Conservation (phyloP, 2,329 filamentous ascomycete genomes). For the Coleophoma eucalyptorum region DNA sequence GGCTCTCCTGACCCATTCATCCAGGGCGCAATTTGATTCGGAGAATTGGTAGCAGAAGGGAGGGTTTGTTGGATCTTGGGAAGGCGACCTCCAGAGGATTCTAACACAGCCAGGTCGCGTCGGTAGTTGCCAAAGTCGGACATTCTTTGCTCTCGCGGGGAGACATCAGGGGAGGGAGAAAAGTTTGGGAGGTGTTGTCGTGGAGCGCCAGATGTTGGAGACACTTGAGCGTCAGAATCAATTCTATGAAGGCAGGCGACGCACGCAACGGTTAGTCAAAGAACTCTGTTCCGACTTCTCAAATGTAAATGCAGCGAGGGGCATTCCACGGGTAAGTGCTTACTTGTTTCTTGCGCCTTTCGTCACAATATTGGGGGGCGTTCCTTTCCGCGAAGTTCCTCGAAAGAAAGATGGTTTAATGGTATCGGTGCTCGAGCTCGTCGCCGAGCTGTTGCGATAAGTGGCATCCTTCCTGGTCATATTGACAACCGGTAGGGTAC, state of each 20-base stretch:
- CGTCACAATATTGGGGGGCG: slow-evolving; percentile 45
- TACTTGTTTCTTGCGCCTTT: slow-evolving; percentile 44
- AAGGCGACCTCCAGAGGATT: slow-evolving; percentile 52
- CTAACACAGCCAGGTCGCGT: slow-evolving; percentile 66
- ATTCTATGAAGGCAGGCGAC: slow-evolving; percentile 22
- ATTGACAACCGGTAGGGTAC: slow-evolving; percentile 24
- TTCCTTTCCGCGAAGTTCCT: slow-evolving; percentile 20
- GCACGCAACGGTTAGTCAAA: slow-evolving; percentile 29
- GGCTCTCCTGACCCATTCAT: slow-evolving; percentile 25
- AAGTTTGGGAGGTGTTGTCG: slow-evolving; percentile 11
- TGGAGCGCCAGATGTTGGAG: slow-evolving; percentile 24
- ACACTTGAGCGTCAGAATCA: slow-evolving; percentile 27
- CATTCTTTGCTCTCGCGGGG: slow-evolving; percentile 27
- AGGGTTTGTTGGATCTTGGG: slow-evolving; percentile 58
- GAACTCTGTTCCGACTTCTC: slow-evolving; percentile 21
- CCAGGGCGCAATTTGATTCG: slow-evolving; percentile 50
- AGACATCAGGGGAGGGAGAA: slow-evolving; percentile 26
- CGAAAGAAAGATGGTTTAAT: slow-evolving; percentile 38
- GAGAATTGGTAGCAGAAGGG: slow-evolving; percentile 47
- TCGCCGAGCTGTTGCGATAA: slow-evolving; percentile 59
- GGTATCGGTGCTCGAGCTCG: slow-evolving; percentile 64
- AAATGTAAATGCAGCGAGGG: background rate
- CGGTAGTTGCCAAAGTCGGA: slow-evolving; percentile 65
- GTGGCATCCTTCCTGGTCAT: slow-evolving; percentile 66
- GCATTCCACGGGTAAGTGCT: slow-evolving; percentile 16